phyloP scores from a whole-genome alignment of 495 filamentous ascomycete species.

The Penicillium riverlandense region DNA sequence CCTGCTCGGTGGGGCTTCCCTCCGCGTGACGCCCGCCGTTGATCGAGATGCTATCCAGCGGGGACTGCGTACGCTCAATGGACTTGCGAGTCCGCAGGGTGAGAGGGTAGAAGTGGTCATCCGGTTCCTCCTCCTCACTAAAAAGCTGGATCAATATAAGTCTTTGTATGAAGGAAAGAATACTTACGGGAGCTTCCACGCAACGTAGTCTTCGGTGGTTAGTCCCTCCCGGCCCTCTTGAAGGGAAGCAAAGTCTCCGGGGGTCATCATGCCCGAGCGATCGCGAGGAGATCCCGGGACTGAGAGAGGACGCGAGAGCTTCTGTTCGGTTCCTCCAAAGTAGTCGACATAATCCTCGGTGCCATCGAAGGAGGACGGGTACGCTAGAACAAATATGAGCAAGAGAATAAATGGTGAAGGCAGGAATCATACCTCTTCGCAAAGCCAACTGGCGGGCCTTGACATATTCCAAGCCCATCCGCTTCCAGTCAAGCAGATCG shows the following conservation, averaged over 20 bases:
- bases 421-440: conserved; percentile 52
- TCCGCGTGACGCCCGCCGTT: conserved; percentile 15
- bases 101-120: conserved; percentile 88
- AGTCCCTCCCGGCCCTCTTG: conserved; percentile 92
- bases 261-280: conserved; percentile 96
- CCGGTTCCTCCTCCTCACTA: conserved; percentile 91
- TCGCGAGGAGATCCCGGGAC: conserved; percentile 88
- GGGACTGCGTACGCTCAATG: conserved; percentile 30
- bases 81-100: conserved; percentile 54
- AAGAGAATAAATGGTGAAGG: neutral
- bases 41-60: conserved; percentile 34
- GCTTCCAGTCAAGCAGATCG: conserved; percentile 96
- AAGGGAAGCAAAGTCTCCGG: conserved; percentile 91
- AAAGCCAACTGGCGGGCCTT: conserved; percentile 92
- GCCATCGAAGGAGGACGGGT: conserved; percentile 74
- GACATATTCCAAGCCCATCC: conserved; percentile 98
- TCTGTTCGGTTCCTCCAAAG: conserved; percentile 83
- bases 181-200: conserved; percentile 96
- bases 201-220: conserved; percentile 93
- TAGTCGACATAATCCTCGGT: conserved; percentile 72
- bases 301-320: conserved; percentile 88
- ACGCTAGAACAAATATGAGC: conserved; percentile 46
- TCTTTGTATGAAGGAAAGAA: neutral
- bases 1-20: conserved; percentile 1
- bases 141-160: neutral